Conservation (phyloP, 306 rosid species). For the Begonia masoniana region DNA sequence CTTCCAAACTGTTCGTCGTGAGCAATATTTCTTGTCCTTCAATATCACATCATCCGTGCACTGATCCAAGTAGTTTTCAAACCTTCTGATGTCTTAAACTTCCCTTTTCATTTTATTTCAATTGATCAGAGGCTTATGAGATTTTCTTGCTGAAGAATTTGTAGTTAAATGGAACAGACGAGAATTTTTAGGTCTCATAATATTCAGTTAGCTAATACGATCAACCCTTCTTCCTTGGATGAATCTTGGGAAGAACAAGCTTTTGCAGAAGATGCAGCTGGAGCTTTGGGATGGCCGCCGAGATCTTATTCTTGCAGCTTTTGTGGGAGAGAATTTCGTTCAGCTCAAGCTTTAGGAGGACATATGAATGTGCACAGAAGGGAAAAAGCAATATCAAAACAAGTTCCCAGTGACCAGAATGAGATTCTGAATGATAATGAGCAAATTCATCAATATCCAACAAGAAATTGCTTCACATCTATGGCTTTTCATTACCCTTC, state of each 20-base stretch:
- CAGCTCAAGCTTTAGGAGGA: conserved; percentile 93
- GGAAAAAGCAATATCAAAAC: conserved; percentile 75
- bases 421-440: conserved; percentile 13
- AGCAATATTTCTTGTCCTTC: conserved; percentile 14
- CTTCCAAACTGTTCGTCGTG: conserved; percentile 25
- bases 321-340: conserved; percentile 80
- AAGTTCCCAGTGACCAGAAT: conserved; percentile 20
- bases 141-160: not conserved
- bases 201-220: conserved; percentile 12
- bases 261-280: conserved; percentile 72
- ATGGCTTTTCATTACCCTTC: conserved; percentile 27
- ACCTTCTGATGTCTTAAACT: not conserved
- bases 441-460: conserved; percentile 9
- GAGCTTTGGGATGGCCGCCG: conserved; percentile 88
- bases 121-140: not conserved
- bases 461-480: conserved; percentile 16
- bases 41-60: conserved; percentile 11
- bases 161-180: conserved; percentile 44
- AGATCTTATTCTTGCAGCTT: conserved; percentile 88
- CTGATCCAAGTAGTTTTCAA: conserved; percentile 10
- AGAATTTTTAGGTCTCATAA: conserved; percentile 29
- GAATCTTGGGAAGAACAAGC: conserved; percentile 96
- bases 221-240: conserved; percentile 12
- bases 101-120: not conserved
- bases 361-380: conserved; percentile 96